These are phyloP conservation scores for Penicillium glabrum DNA, from an alignment of 2,329 filamentous ascomycete species.

Conservation along the genomic window DNA sequence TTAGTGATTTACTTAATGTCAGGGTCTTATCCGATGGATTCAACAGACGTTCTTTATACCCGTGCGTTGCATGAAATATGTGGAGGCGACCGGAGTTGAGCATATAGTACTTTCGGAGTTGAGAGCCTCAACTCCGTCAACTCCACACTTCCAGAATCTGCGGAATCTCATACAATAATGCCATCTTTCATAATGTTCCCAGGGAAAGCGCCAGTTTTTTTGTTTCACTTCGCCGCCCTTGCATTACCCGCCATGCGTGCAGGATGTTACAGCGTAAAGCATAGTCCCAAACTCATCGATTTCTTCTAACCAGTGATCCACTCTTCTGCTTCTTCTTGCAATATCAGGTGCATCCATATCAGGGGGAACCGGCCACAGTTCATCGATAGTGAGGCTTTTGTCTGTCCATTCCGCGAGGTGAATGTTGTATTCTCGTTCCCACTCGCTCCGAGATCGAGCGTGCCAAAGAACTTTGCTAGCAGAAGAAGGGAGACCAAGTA, in stretches of 20 bases:
- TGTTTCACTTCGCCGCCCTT: not conserved
- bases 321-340: conserved; percentile 34
- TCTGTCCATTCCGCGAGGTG: conserved; percentile 45
- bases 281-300: conserved; percentile 56
- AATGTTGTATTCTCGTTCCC: conserved; percentile 47
- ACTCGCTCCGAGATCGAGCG: conserved; percentile 35
- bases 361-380: conserved; percentile 49
- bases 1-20: too few species aligned
- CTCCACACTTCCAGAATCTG: not conserved
- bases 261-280: conserved; percentile 51
- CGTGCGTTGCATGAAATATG: not conserved
- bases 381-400: conserved; percentile 46
- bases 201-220: not conserved
- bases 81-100: not conserved
- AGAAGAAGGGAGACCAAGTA: conserved; percentile 49
- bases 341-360: conserved; percentile 31
- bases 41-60: not conserved
- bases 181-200: not conserved
- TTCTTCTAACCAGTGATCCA: conserved; percentile 52
- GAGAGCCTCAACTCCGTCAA: not conserved
- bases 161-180: not conserved
- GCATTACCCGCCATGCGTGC: conserved; percentile 39
- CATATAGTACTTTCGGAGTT: not conserved
- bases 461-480: conserved; percentile 46
- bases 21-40: not conserved